Evolutionary conservation across 2,329 filamentous ascomycete species (phyloP).

Genomic region (Beauveria sp.): DNA sequence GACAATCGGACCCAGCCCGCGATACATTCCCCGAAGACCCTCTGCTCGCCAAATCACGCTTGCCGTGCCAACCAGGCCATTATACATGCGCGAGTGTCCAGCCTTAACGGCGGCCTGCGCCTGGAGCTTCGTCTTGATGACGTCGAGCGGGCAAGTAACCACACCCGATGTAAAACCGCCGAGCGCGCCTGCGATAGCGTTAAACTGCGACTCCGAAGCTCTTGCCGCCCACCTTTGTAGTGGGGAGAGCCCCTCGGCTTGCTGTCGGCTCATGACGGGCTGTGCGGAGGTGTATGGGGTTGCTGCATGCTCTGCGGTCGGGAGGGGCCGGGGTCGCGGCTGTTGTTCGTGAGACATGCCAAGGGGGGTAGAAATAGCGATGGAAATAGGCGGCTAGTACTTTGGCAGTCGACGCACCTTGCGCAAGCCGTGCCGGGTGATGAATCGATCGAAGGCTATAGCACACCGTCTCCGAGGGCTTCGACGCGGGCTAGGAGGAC

Average conservation of each 20-base stretch:
- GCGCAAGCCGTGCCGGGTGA: neutral
- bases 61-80: slow-evolving; percentile 80
- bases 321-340: slow-evolving; percentile 22
- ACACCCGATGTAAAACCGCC: slow-evolving; percentile 90
- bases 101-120: slow-evolving; percentile 62
- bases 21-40: slow-evolving; percentile 83
- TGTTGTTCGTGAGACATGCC: slow-evolving; percentile 48
- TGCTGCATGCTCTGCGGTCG: slow-evolving; percentile 30
- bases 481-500: slow-evolving; percentile 8
- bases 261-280: slow-evolving; percentile 11
- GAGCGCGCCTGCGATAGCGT: slow-evolving; percentile 78
- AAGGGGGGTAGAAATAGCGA: neutral
- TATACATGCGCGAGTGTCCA: slow-evolving; percentile 59
- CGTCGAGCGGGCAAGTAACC: slow-evolving; percentile 93
- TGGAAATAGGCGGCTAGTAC: neutral
- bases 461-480: slow-evolving; percentile 14
- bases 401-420: neutral
- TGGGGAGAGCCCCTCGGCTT: slow-evolving; percentile 28
- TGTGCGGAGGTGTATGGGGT: slow-evolving; percentile 23
- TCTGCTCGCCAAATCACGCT: slow-evolving; percentile 81
- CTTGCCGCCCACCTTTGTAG: slow-evolving; percentile 49
- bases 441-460: neutral
- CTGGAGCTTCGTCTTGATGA: slow-evolving; percentile 98
- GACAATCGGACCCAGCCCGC: slow-evolving; percentile 88
- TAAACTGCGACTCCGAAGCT: slow-evolving; percentile 59